Percentiles rank a stretch among this genome's conserved stretches.
These are phyloP conservation scores for Aphanomyces astaci DNA, from an alignment of 352 stramenopile species.

Conservation along the genomic window DNA sequence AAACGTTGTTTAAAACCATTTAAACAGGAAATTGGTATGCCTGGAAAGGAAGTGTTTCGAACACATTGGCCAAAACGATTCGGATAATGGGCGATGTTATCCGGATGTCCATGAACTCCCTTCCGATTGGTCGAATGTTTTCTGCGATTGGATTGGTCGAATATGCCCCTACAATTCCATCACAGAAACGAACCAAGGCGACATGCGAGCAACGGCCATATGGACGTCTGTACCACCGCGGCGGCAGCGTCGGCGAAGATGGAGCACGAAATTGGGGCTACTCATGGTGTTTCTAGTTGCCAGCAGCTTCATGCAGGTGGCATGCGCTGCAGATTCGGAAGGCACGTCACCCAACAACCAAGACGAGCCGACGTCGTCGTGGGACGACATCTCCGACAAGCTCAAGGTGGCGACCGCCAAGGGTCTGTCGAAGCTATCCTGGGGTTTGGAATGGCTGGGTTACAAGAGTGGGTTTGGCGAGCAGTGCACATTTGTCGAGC, in stretches of 20 bases:
- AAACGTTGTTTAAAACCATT: background rate
- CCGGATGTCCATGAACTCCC: background rate
- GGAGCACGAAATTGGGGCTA: background rate
- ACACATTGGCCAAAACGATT: background rate
- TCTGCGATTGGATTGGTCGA: too few relatives aligned
- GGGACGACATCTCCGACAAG: background rate
- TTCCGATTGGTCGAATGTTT: too few relatives aligned
- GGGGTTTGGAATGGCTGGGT: slow-evolving; percentile 9
- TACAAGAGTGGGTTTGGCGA: slow-evolving; percentile 30
- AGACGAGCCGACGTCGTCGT: background rate
- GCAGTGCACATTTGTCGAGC: slow-evolving; percentile 63
- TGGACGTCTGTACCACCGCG: too few relatives aligned
- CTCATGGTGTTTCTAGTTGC: background rate
- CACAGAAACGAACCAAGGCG: too few relatives aligned
- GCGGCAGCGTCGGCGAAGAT: too few relatives aligned
- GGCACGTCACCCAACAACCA: background rate
- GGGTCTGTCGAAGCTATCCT: background rate
- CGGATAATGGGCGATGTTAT: background rate
- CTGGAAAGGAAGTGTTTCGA: background rate
- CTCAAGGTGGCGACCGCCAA: background rate
- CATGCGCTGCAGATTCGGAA: background rate
- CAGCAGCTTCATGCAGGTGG: background rate
- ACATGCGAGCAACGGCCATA: too few relatives aligned
- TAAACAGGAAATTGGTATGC: background rate
- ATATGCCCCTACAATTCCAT: too few relatives aligned